Percentiles rank a stretch among this genome's conserved stretches.
These are phyloP conservation scores for Amanita thiersii DNA, from an alignment of 768 basidiomycete species.

Conservation along the genomic window DNA sequence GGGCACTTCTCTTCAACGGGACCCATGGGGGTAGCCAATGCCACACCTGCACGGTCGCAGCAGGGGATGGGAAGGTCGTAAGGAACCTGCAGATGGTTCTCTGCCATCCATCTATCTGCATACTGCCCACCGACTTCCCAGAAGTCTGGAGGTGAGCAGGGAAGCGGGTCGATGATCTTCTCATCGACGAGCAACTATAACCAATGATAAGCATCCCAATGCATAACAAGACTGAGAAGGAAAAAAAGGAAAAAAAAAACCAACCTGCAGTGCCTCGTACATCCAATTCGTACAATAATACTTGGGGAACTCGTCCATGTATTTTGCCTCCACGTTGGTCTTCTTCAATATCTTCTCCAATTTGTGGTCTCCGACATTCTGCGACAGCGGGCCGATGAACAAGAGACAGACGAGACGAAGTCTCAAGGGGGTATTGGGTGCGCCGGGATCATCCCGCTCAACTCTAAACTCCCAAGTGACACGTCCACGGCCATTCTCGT, in stretches of 20 bases:
- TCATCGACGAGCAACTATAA: constrained; percentile 6
- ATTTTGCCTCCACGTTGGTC: constrained; percentile 3
- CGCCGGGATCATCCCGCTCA: not conserved
- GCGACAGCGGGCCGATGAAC: not conserved
- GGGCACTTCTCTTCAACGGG: not conserved
- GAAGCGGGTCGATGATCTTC: constrained; percentile 1
- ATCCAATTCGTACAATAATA: constrained; percentile 3
- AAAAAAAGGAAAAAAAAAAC: not conserved
- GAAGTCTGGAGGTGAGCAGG: constrained; percentile 3
- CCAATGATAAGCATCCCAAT: not conserved
- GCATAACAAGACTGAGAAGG: not conserved
- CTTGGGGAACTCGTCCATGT: constrained; percentile 4
- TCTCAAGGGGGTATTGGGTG: not conserved
- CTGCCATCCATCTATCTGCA: constrained; percentile 4
- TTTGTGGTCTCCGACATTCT: not conserved
- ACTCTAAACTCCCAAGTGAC: constrained; percentile 2
- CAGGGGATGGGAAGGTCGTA: constrained; percentile 1
- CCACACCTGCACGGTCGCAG: constrained; percentile 4
- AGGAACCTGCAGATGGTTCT: not conserved
- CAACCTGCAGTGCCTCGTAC: constrained; percentile 3
- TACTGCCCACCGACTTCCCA: constrained; percentile 7
- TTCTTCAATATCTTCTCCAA: constrained; percentile 3
- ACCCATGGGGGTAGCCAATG: constrained; percentile 17
- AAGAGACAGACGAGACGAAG: constrained; percentile 4
- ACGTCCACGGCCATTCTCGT: constrained; percentile 8